Conservation (phyloP, 495 filamentous ascomycete genomes). For the Stereocaulon alpinum region DNA sequence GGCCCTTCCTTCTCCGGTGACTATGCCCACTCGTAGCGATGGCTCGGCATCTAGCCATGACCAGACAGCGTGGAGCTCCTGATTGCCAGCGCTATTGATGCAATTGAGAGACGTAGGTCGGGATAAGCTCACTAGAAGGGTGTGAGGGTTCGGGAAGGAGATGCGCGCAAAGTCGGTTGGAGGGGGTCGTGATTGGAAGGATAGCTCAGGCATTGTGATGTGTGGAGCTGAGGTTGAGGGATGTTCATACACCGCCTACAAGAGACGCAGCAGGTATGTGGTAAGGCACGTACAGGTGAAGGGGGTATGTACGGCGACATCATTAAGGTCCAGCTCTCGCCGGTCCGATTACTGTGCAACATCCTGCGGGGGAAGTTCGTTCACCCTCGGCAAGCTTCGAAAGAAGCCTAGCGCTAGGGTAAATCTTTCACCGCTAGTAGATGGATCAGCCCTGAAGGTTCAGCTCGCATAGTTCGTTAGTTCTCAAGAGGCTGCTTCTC, state of each 20-base stretch:
- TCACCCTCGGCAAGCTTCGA: no score
- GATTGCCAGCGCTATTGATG: constrained; percentile 41
- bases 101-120: constrained; percentile 39
- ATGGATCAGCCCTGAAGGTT: neutral
- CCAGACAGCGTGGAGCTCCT: constrained; percentile 43
- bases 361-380: neutral
- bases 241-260: no score
- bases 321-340: no score
- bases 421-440: constrained; percentile 3
- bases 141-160: constrained; percentile 37
- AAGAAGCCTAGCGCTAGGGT: neutral
- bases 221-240: neutral
- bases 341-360: no score
- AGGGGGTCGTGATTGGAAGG: constrained; percentile 32
- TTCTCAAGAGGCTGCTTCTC: neutral
- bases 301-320: no score
- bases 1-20: constrained; percentile 46
- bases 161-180: constrained; percentile 30
- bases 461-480: no score
- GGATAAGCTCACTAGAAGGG: constrained; percentile 41
- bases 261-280: no score
- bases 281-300: no score
- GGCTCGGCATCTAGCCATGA: constrained; percentile 49
- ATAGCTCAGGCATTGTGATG: constrained; percentile 6
- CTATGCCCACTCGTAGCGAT: constrained; percentile 40